A percentile compares a stretch with the other conserved stretches of the same genome.
Conservation (phyloP, 1,284 basidiomycete genomes). For the Boletus mariae region DNA sequence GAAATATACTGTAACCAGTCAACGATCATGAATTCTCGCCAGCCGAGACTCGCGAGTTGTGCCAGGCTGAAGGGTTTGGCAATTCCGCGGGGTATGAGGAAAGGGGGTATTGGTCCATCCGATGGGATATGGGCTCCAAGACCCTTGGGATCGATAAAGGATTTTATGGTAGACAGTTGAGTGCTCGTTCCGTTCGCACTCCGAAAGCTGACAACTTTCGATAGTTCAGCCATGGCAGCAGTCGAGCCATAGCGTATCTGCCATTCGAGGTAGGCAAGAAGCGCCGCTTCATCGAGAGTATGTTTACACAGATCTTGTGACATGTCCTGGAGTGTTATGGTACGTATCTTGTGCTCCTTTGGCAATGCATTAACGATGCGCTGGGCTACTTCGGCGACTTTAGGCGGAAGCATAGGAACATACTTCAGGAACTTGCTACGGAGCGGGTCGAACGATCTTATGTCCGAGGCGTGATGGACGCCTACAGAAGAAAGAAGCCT, state of each 20-base stretch:
- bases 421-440: conserved; percentile 63
- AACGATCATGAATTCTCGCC: conserved; percentile 71
- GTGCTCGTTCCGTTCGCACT: conserved; percentile 31
- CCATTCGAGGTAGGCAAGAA: conserved; percentile 78
- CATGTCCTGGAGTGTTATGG: conserved; percentile 36
- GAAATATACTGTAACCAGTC: conserved; percentile 75
- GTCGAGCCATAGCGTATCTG: too few species aligned
- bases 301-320: conserved; percentile 68
- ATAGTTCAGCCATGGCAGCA: not conserved
- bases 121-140: conserved; percentile 22
- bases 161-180: conserved; percentile 57
- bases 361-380: conserved; percentile 40
- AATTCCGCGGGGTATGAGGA: conserved; percentile 40
- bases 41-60: conserved; percentile 65
- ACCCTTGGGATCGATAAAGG: conserved; percentile 69
- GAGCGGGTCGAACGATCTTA: conserved; percentile 74
- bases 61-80: conserved; percentile 43
- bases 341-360: conserved; percentile 60
- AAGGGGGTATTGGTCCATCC: conserved; percentile 76
- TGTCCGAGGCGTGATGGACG: conserved; percentile 60
- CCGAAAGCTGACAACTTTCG: not conserved
- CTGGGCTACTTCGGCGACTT: not conserved
- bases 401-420: conserved; percentile 50
- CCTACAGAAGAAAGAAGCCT: conserved; percentile 80
- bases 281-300: conserved; percentile 70